Evolutionary conservation across 2,329 filamentous ascomycete genomes (phyloP).

Genomic region (Ophiostoma novo-ulmi): DNA sequence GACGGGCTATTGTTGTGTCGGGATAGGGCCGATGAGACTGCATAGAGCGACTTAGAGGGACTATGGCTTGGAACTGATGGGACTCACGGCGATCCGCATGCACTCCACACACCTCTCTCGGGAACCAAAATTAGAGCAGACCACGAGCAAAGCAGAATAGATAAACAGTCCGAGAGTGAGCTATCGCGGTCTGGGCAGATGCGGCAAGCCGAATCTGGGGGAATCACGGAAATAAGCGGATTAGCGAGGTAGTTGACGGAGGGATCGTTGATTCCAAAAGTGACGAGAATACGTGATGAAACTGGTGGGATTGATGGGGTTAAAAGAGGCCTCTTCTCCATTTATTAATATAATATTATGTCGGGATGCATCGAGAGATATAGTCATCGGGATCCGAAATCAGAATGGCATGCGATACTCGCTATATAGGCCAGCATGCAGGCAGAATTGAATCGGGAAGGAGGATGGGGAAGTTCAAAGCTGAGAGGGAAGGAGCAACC

Average conservation of each 20-base stretch:
- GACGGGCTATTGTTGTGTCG: neutral
- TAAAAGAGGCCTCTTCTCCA: neutral
- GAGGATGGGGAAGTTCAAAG: neutral
- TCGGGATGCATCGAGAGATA: neutral
- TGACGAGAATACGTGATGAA: neutral
- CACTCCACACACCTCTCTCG: constrained; percentile 11
- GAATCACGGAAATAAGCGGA: constrained; percentile 5
- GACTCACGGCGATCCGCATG: constrained; percentile 7
- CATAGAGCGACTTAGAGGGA: neutral
- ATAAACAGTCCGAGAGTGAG: neutral
- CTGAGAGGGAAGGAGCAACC: constrained; percentile 1
- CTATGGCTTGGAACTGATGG: neutral
- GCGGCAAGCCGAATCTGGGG: neutral
- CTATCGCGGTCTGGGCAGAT: neutral
- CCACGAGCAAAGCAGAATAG: neutral
- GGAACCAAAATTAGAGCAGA: neutral
- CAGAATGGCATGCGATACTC: neutral
- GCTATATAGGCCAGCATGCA: neutral
- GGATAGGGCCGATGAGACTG: neutral
- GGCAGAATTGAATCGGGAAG: neutral
- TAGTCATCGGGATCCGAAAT: constrained; percentile 1
- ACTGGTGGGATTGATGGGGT: neutral
- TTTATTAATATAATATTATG: neutral
- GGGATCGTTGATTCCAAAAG: neutral
- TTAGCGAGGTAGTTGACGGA: neutral